Evolutionary conservation across 148 eudicot species (phyloP), one percentile per base, ranked within the genome.

Genomic region (Spergularia marina): DNA sequence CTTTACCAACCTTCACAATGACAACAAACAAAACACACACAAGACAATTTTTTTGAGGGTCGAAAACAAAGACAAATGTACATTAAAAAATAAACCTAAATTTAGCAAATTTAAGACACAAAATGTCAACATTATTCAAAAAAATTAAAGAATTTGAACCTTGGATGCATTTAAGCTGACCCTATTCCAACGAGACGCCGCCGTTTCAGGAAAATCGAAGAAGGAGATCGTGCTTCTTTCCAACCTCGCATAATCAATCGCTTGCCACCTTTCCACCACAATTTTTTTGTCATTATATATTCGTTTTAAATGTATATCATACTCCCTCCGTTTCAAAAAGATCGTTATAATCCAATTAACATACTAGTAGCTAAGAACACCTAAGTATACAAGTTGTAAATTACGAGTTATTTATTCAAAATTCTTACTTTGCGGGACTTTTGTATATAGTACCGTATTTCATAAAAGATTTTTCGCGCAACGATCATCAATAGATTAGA

Each of bases 141-240:
- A 49, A n/a, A 12, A 14, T 3, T 12, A 34, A 2, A 10, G 41
- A 55, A 41, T 10, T 41, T 30, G 11, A 30, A 85, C 98, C 97
- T 89, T 94, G 73, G 98, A 86, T 82, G 97, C 98, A 80, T 84
- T 91, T 81, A 77, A 76, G 67, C 80, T 39, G 82, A 88, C 78
- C 17, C 98, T 87, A 76, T 72, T 85, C 98, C 98, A 94, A 49
- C 97, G 83, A 25, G 96, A 90, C 7, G 84, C 84, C 12, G 88
- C 87, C 8, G 95, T 78, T 85, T 94, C 98, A 3, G 91, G 89
- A 51, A 79, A 83, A 84, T 84, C 79, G 82, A 88, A 94, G 83
- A 94, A 94, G 1, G 98, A 94, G 16, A 94, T 82, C 1, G 98
- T 91, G 59, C 93, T 94, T 74, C 86, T 91, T 68, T 84, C 90